Conservation (phyloP, 1,139 yeast species). For the Lizanozyma gosingica region DNA sequence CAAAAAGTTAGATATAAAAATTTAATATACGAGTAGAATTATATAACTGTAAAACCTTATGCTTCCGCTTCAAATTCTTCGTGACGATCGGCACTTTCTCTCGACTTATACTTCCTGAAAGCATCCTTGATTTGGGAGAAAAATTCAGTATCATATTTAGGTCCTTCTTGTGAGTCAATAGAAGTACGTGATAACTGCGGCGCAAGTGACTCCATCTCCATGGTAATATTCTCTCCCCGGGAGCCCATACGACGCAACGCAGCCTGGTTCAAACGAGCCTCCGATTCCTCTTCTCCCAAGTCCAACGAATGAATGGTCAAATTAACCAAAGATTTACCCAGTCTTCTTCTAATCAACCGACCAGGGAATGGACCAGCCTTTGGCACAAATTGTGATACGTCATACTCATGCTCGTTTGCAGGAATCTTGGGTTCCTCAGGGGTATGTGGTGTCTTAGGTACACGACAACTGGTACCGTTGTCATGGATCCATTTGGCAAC, state of each 20-base stretch:
- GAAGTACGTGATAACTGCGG: background rate
- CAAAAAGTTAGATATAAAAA: too few relatives aligned
- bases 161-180: conserved; percentile 7
- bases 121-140: conserved; percentile 46
- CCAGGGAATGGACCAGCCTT: conserved; percentile 49
- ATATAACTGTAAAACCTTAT: too few relatives aligned
- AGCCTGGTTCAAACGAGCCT: conserved; percentile 3
- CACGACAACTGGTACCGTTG: conserved; percentile 63
- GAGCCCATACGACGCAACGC: background rate
- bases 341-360: conserved; percentile 51
- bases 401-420: conserved; percentile 25
- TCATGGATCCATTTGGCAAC: conserved; percentile 93
- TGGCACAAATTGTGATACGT: conserved; percentile 26
- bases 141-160: conserved; percentile 10
- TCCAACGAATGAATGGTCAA: conserved; percentile 61
- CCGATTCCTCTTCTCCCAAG: conserved; percentile 51
- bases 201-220: background rate
- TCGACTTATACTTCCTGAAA: conserved; percentile 36
- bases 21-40: too few relatives aligned
- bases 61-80: conserved; percentile 50
- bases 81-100: conserved; percentile 32
- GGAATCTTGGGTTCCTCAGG: conserved; percentile 21
- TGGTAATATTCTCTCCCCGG: background rate
- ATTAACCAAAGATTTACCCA: conserved; percentile 61
- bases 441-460: conserved; percentile 44